Evolutionary conservation across 441 rosid genomes (phyloP).

Genomic region (Raphanus hybrid): DNA sequence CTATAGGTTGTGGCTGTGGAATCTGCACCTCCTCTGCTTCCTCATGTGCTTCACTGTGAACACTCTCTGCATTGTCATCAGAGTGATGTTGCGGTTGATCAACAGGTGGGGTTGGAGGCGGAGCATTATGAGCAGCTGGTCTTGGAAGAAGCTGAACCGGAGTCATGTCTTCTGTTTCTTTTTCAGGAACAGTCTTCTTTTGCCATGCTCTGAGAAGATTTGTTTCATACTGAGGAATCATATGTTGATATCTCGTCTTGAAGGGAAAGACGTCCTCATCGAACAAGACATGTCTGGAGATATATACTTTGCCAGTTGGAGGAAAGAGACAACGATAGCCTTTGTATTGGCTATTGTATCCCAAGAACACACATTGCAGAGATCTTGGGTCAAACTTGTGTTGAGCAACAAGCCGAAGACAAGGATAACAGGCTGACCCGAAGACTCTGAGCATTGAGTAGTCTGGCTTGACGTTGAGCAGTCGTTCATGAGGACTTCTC

Average conservation of each 20-base stretch:
- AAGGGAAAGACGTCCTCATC: not conserved
- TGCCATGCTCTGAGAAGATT: not conserved
- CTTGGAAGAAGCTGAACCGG: too few relatives aligned
- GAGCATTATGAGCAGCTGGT: too few relatives aligned
- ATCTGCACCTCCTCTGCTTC: not conserved
- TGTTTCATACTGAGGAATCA: not conserved
- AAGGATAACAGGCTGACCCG: not conserved
- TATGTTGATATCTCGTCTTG: not conserved
- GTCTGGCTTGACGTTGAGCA: not conserved
- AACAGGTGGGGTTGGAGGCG: too few relatives aligned
- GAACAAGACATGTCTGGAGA: not conserved
- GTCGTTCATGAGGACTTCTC: not conserved
- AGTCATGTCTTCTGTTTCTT: too few relatives aligned
- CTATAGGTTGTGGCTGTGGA: not conserved
- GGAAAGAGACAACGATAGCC: not conserved
- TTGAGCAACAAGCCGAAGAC: not conserved
- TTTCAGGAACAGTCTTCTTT: too few relatives aligned
- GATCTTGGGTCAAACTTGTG: not conserved
- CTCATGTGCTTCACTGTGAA: too few relatives aligned
- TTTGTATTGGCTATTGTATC: not conserved
- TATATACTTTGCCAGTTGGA: not conserved
- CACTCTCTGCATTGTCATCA: too few relatives aligned
- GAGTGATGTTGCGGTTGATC: too few relatives aligned
- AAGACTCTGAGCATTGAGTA: not conserved
- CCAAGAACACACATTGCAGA: not conserved